phyloP scores from a whole-genome alignment of 2,329 filamentous ascomycete species.

The Juglanconis juglandina region DNA sequence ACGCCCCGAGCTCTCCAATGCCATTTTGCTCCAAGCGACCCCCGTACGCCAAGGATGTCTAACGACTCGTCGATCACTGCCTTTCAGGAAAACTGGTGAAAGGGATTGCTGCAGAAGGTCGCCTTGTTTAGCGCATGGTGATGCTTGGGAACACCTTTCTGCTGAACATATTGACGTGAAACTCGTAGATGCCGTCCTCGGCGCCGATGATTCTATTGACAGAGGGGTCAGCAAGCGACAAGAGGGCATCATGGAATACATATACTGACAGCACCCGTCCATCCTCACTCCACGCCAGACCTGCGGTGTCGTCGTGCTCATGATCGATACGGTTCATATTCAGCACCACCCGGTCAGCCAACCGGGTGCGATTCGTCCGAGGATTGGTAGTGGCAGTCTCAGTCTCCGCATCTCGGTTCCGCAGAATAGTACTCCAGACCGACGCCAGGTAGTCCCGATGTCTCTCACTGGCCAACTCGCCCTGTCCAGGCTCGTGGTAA shows the following conservation, averaged over 20 bases:
- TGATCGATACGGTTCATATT: constrained; percentile 21
- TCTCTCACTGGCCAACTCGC: constrained; percentile 7
- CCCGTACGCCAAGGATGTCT: neutral
- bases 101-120: neutral
- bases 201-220: constrained; percentile 55
- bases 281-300: constrained; percentile 60
- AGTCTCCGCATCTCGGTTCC: constrained; percentile 12
- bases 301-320: constrained; percentile 56
- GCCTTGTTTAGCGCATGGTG: constrained; percentile 40
- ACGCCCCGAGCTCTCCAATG: neutral
- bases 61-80: neutral
- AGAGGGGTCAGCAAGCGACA: constrained; percentile 20
- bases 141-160: constrained; percentile 59
- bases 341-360: constrained; percentile 6
- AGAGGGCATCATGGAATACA: neutral
- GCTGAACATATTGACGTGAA: constrained; percentile 60
- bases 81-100: neutral
- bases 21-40: neutral
- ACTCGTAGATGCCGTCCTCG: constrained; percentile 74
- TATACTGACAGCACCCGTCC: constrained; percentile 55
- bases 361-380: constrained; percentile 19
- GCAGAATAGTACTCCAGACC: constrained; percentile 17
- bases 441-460: constrained; percentile 15
- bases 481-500: constrained; percentile 8
- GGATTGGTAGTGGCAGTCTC: constrained; percentile 18